Conservation (phyloP, 1,139 yeast species). For the Candida sp. region DNA sequence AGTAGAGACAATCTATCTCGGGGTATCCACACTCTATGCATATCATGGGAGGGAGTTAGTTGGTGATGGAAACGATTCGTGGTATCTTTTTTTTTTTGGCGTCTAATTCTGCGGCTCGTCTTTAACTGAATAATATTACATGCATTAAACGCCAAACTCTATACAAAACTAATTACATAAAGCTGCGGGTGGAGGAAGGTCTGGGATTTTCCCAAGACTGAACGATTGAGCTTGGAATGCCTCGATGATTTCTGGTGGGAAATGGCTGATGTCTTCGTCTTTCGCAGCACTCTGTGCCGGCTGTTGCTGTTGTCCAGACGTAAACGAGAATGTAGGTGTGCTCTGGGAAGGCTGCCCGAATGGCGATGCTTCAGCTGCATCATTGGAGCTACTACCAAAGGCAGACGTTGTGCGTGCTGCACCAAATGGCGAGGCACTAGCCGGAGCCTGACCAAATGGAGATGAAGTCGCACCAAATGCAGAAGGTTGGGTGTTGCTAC, state of each 20-base stretch:
- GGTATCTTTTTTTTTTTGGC: background rate
- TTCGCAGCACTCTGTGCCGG: background rate
- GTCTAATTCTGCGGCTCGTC: background rate
- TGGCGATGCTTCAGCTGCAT: background rate
- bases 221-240: slow-evolving; percentile 60
- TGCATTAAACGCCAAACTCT: slow-evolving; percentile 1
- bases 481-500: slow-evolving; percentile 5
- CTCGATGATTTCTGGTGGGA: slow-evolving; percentile 44
- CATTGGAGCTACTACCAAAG: slow-evolving; percentile 8
- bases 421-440: background rate
- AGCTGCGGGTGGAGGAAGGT: slow-evolving; percentile 72
- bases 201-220: slow-evolving; percentile 75
- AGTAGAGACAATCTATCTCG: slow-evolving; percentile 63
- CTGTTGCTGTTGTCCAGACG: background rate
- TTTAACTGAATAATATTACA: background rate
- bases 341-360: slow-evolving; percentile 2
- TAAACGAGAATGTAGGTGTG: slow-evolving; percentile 6
- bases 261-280: slow-evolving; percentile 27
- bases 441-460: background rate
- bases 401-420: background rate
- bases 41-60: slow-evolving; percentile 53
- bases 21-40: slow-evolving; percentile 86
- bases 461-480: slow-evolving; percentile 5
- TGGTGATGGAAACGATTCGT: background rate
- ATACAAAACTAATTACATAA: slow-evolving; percentile 10